Conservation (phyloP, 805 yeast genomes). For the Candida suzukii region DNA sequence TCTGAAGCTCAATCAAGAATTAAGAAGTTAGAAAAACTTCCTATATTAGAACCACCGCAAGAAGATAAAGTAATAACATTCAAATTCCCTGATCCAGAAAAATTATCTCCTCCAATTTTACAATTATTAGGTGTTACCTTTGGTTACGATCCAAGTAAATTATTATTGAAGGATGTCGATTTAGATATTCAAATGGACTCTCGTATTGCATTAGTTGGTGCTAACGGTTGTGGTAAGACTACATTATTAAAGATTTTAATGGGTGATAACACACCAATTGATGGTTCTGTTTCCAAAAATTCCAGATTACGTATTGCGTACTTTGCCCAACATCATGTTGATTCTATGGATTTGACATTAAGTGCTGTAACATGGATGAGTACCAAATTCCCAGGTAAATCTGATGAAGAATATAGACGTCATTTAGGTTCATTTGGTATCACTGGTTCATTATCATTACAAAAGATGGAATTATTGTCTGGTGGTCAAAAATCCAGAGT, state of each 20-base stretch:
- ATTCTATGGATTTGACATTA: constrained; percentile 81
- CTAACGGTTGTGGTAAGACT: constrained; percentile 99
- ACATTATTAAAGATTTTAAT: constrained; percentile 82
- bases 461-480: constrained; percentile 80
- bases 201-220: constrained; percentile 95
- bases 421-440: constrained; percentile 97
- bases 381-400: constrained; percentile 79
- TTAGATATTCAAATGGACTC: constrained; percentile 90
- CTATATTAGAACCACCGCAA: constrained; percentile 88
- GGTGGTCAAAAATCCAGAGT: constrained; percentile 99
- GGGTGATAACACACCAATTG: constrained; percentile 66
- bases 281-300: constrained; percentile 75
- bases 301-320: constrained; percentile 89
- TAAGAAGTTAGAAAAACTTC: constrained; percentile 91
- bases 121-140: constrained; percentile 83
- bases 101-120: constrained; percentile 85
- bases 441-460: constrained; percentile 88
- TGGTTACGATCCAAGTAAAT: constrained; percentile 64
- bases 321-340: constrained; percentile 98
- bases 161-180: constrained; percentile 71
- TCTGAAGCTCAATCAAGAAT: constrained; percentile 97
- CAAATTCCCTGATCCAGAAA: constrained; percentile 93
- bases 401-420: constrained; percentile 94
- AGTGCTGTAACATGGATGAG: constrained; percentile 97
- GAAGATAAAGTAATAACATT: constrained; percentile 81